Evolutionary conservation across 208 protist species (phyloP).

Genomic region (Zelonia costaricensis): DNA sequence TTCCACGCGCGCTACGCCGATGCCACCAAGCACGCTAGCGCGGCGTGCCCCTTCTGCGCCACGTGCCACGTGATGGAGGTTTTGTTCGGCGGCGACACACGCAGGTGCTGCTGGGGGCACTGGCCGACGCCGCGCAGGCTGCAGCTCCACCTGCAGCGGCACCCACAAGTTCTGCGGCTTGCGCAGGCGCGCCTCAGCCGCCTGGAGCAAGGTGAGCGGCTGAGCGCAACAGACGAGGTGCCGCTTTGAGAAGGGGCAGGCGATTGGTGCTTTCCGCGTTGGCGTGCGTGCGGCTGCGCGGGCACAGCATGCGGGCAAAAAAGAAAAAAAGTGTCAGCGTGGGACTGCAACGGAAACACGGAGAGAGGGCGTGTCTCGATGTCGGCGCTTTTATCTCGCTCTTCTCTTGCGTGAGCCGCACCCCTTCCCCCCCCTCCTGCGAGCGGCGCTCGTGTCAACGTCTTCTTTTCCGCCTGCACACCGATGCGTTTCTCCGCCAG

Average conservation of each 20-base stretch:
- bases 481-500: too few species aligned
- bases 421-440: too few species aligned
- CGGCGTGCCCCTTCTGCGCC: constrained; percentile 58
- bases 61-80: constrained; percentile 77
- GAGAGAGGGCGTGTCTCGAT: too few species aligned
- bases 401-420: too few species aligned
- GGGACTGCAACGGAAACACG: too few species aligned
- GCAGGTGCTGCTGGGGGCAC: constrained; percentile 60
- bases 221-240: constrained; percentile 34
- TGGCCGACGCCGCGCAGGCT: constrained; percentile 64
- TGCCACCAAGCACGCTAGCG: constrained; percentile 41
- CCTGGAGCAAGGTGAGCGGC: constrained; percentile 30
- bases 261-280: too few species aligned
- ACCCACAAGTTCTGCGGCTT: constrained; percentile 35
- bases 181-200: constrained; percentile 39
- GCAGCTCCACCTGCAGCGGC: constrained; percentile 39
- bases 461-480: too few species aligned
- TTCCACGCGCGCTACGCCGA: constrained; percentile 61
- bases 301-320: neutral
- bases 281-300: too few species aligned
- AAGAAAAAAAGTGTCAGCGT: neutral
- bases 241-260: constrained; percentile 18
- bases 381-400: too few species aligned
- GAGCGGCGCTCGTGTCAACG: too few species aligned
- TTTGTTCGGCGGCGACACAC: constrained; percentile 54